Base-by-base conservation (phyloP, 257 asterid genomes). In the Solanum microdontum region DNA sequence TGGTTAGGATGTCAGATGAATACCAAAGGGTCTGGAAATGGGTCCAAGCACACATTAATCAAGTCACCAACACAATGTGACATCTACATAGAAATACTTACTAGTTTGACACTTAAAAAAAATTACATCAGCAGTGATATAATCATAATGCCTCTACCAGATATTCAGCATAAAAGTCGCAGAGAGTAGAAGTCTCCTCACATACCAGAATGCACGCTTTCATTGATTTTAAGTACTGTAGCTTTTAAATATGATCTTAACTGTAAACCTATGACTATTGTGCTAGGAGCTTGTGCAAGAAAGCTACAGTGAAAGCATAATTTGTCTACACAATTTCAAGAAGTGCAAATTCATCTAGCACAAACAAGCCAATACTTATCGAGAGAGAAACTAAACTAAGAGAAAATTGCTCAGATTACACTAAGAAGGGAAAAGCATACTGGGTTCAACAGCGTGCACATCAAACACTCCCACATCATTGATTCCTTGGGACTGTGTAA, bases 401-500 rank as follows among this genome's bases (percentile, higher is more conserved):
- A 8, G 14, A 86, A 36, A n/a, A 70, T 21, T 12, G 26, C 28
- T 37, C 84, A 87, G 24, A 60, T 43, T 43, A 80, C 10, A 45
- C 28, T 28, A 45, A 28, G 30, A 30, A 6, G 64, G 5, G n/a
- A 7, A 55, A 88, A 79, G 88, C 98, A 91, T 90, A 95, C 99
- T 15, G 95, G 94, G 86, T 97, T 97, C 90, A 97, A 88, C 91
- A 97, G 91, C 70, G 99, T 95, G 98, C 99, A 95, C 75, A 89
- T 82, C 36, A 87, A 69, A 86, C 99, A 95, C 86, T 92, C 93
- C 99, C 98, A 94, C 85, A 89, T 69, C 10, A 88, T 89, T 77
- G 87, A 87, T 70, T 87, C 91, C 51, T 83, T 89, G 26, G 83
- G 86, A 43, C 70, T 36, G 24, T 48, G 89, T 74, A 80, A 66